These are phyloP conservation scores for Penicillium nucicola DNA, from an alignment of 495 filamentous ascomycete species.

Conservation along the genomic window DNA sequence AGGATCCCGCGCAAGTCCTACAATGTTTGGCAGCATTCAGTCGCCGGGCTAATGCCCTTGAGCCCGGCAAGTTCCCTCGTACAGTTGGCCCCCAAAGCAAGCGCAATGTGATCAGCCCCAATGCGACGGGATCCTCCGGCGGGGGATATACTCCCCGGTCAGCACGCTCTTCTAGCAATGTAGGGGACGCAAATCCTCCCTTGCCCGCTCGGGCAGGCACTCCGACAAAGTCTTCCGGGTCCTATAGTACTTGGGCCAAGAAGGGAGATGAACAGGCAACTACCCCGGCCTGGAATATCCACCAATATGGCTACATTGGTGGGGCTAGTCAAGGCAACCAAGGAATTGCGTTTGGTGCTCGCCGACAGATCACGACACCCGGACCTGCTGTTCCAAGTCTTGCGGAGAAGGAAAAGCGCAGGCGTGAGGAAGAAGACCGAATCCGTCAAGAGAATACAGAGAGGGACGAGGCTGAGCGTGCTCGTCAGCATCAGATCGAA, in stretches of 20 bases:
- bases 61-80: constrained; percentile 68
- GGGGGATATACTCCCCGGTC: constrained; percentile 34
- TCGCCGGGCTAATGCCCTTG: constrained; percentile 73
- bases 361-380: constrained; percentile 87
- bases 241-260: constrained; percentile 88
- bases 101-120: constrained; percentile 60
- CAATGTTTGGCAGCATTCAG: constrained; percentile 93
- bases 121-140: constrained; percentile 60
- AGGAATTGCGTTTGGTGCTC: constrained; percentile 85
- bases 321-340: constrained; percentile 95
- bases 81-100: constrained; percentile 66
- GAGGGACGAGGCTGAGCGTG: constrained; percentile 62
- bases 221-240: constrained; percentile 57
- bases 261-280: constrained; percentile 75
- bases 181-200: constrained; percentile 60
- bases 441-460: constrained; percentile 45
- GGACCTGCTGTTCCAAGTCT: constrained; percentile 73
- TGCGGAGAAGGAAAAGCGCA: constrained; percentile 61
- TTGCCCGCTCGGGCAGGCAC: constrained; percentile 52
- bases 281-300: constrained; percentile 94
- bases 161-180: constrained; percentile 62
- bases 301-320: constrained; percentile 98
- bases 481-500: constrained; percentile 60
- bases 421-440: constrained; percentile 61
- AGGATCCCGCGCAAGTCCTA: constrained; percentile 94